Evolutionary conservation across 495 filamentous ascomycete genomes (phyloP), one percentile per base, ranked within the genome.

Genomic region (Penicillium pulvis): DNA sequence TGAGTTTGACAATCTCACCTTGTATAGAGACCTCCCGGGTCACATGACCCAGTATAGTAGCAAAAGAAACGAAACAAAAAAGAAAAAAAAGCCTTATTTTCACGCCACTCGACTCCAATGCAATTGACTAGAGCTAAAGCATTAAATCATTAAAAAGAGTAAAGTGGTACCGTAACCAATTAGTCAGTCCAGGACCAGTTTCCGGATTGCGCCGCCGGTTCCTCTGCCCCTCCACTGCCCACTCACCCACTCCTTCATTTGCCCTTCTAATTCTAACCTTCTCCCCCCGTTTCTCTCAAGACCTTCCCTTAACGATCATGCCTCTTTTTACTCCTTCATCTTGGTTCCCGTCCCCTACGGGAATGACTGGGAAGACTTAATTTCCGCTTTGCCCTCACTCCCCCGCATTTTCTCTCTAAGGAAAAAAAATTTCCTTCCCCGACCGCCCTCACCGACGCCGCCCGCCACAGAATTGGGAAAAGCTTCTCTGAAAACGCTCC

Each of bases 311-410:
- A 42, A 59, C 61, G 68, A 77, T 56, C 67, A 78, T 79, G 75
- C 70, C 71, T 72, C 49, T 66, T 73, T 67, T 45, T 60, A 70
- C 65, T 63, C 66, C 63, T 61, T 64, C 62, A 58, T 67, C 61
- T 56, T 66, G 63, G 63, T 67, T 70, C 71, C 73, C 75, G 69
- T 74, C 74, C 65, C 59, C 53, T 48, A 61, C 70, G 73, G 77
- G 74, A 71, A 69, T 80, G 67, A 78, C 73, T 67, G 74, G 74
- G 71, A 67, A 75, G 61, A 79, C 73, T 65, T 76, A 66, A 69
- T 53, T 45, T 43, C 63, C 39, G 61, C 46, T 48, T 30, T 39
- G n/a, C 54, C 62, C 53, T 55, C 30, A 35, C 49, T 57, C 53
- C 51, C 51, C 48, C 51, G 53, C 55, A 51, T 45, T 55, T 62